Conservation (phyloP, 495 filamentous ascomycete genomes). For the Tuber calosporum region DNA sequence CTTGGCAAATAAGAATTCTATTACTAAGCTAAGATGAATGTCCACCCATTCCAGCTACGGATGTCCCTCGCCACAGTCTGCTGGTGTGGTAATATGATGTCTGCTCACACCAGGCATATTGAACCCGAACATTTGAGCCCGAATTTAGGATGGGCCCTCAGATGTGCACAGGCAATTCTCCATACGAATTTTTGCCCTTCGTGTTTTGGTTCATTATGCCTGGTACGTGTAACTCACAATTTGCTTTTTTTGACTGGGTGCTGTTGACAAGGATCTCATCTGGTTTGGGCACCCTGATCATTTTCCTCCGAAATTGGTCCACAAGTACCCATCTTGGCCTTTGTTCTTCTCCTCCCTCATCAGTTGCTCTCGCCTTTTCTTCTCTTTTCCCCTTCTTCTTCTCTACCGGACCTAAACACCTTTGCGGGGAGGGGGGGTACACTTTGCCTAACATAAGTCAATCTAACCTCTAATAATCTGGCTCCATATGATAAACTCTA, state of each 20-base stretch:
- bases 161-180: too few relatives aligned
- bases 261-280: neutral
- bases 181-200: too few relatives aligned
- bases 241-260: neutral
- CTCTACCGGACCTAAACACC: neutral
- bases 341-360: neutral
- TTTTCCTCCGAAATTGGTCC: neutral
- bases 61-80: too few relatives aligned
- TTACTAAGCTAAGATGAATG: too few relatives aligned
- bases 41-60: too few relatives aligned
- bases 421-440: neutral
- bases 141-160: too few relatives aligned
- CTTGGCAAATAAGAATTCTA: too few relatives aligned
- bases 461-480: neutral
- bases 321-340: neutral
- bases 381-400: neutral
- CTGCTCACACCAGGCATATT: too few relatives aligned
- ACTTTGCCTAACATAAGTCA: neutral
- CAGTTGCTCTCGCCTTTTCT: too few relatives aligned
- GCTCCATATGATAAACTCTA: neutral
- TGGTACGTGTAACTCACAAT: neutral
- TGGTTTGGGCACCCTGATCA: neutral
- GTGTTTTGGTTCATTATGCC: too few relatives aligned
- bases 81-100: too few relatives aligned
- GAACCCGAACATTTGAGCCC: too few relatives aligned